A percentile compares a stretch with the other conserved stretches of the same genome.
These are phyloP conservation scores for Phytophthora tubulina DNA, from an alignment of 352 stramenopile genomes.

Conservation along the genomic window DNA sequence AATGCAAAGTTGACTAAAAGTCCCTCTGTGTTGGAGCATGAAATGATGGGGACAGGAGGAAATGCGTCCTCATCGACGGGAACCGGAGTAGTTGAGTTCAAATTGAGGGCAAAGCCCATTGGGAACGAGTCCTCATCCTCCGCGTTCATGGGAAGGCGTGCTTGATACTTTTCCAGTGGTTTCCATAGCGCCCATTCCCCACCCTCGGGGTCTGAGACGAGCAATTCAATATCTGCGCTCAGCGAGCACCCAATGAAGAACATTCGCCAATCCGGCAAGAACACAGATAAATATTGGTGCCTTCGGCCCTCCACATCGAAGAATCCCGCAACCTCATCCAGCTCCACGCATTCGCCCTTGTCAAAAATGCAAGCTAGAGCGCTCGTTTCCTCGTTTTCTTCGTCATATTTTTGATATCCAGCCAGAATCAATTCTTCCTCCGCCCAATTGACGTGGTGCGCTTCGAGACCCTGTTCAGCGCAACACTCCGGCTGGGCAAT, in stretches of 20 bases:
- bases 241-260: slow-evolving; percentile 85
- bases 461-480: slow-evolving; percentile 42
- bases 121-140: slow-evolving; percentile 78
- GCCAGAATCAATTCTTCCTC: slow-evolving; percentile 73
- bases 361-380: slow-evolving; percentile 74
- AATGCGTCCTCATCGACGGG: slow-evolving; percentile 61
- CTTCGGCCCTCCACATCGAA: slow-evolving; percentile 61
- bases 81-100: slow-evolving; percentile 63
- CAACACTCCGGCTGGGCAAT: slow-evolving; percentile 57
- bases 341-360: slow-evolving; percentile 50
- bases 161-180: slow-evolving; percentile 78
- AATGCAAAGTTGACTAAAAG: slow-evolving; percentile 76
- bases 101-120: slow-evolving; percentile 62
- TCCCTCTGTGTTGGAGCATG: slow-evolving; percentile 68
- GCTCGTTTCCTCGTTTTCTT: slow-evolving; percentile 59
- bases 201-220: slow-evolving; percentile 68
- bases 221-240: slow-evolving; percentile 81
- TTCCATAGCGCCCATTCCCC: slow-evolving; percentile 81
- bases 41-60: slow-evolving; percentile 62
- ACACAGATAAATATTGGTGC: slow-evolving; percentile 77
- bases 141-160: slow-evolving; percentile 74
- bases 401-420: slow-evolving; percentile 66
- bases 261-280: slow-evolving; percentile 78
- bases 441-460: slow-evolving; percentile 80
- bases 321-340: slow-evolving; percentile 75